phyloP scores from a whole-genome alignment of 2,329 filamentous ascomycete species.

The Talaromyces atroroseus region DNA sequence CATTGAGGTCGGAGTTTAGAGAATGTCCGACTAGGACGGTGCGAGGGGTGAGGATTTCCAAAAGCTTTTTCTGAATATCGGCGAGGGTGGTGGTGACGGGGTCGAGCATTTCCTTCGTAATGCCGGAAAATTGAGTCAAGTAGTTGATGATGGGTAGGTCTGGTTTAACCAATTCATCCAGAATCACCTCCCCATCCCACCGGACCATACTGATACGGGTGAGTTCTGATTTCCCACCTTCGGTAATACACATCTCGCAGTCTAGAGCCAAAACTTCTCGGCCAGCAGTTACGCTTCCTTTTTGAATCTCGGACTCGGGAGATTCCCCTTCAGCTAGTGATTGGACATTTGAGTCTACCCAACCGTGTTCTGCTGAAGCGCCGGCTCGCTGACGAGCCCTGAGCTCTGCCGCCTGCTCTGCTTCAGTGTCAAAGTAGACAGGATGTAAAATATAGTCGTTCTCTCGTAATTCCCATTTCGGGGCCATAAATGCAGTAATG shows the following conservation, averaged over 20 bases:
- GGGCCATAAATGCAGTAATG: slow-evolving; percentile 74
- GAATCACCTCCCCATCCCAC: slow-evolving; percentile 75
- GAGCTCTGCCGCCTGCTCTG: slow-evolving; percentile 51
- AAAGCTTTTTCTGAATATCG: slow-evolving; percentile 75
- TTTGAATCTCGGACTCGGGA: slow-evolving; percentile 65
- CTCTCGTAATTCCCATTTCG: slow-evolving; percentile 67
- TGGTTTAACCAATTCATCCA: slow-evolving; percentile 92
- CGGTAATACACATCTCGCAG: slow-evolving; percentile 96
- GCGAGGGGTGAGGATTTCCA: slow-evolving; percentile 57
- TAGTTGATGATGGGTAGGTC: slow-evolving; percentile 85
- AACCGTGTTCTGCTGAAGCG: slow-evolving; percentile 57
- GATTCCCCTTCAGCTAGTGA: slow-evolving; percentile 61
- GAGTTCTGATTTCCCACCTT: slow-evolving; percentile 70
- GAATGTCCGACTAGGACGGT: slow-evolving; percentile 45
- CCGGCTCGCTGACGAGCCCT: slow-evolving; percentile 48
- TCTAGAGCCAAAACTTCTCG: slow-evolving; percentile 76
- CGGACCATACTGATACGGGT: slow-evolving; percentile 81
- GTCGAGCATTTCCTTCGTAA: slow-evolving; percentile 78
- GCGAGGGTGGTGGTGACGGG: slow-evolving; percentile 74
- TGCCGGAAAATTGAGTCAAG: slow-evolving; percentile 84
- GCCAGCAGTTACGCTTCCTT: slow-evolving; percentile 78
- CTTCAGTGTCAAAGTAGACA: slow-evolving; percentile 57
- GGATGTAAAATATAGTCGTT: slow-evolving; percentile 85
- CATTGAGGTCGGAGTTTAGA: slow-evolving; percentile 58
- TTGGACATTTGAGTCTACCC: slow-evolving; percentile 72